Evolutionary conservation across 2,329 filamentous ascomycete species (phyloP), one percentile per base, ranked within the genome.

Genomic region (Penicillium occitanis): DNA sequence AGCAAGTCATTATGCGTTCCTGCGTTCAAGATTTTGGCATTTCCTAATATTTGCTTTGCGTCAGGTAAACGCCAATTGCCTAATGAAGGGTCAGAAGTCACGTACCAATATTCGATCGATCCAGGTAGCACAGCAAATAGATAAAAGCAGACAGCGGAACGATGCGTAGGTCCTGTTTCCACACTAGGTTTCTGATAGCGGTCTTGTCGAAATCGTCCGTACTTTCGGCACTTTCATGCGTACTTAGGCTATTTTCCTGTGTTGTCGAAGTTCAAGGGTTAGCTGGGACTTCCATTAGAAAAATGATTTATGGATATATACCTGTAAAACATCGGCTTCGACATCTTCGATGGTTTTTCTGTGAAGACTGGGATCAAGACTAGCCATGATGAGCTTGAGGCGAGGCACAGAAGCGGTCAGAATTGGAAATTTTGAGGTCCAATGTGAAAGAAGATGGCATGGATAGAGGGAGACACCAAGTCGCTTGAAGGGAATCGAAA

Each of bases 121-220:
- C 88, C 28, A 91, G 83, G 73, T 88, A 90, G 76, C 86, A 89
- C 25, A 91, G 82, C 55, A 91, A 81, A 74, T 90, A 91, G 61
- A 91, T 88, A 62, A 76, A 79, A 6, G 86, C 85, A n/a, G 82
- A 86, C 14, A 90, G 77, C 1, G 89, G 88, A 14, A 90, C 79
- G 65, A 91, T 88, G 64, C 85, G 82, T 19, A 85, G 67, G 73
- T 91, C 89, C 71, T 90, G 87, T 70, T 86, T 87, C 76, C 83
- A 78, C 28, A 87, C 68, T 7, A 64, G 33, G 11, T 57, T 57
- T 40, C 19, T 55, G 35, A 44, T 30, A 19, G 48, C 61, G 25
- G 61, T 19, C 17, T 63, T 55, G 30, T 63, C 60, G 22, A 30
- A 19, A 5, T 40, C 33, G 2, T 62, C 19, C 5, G 46, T 17